Base-by-base conservation (phyloP, 1,284 basidiomycete species). In the Papiliotrema flavescens region DNA sequence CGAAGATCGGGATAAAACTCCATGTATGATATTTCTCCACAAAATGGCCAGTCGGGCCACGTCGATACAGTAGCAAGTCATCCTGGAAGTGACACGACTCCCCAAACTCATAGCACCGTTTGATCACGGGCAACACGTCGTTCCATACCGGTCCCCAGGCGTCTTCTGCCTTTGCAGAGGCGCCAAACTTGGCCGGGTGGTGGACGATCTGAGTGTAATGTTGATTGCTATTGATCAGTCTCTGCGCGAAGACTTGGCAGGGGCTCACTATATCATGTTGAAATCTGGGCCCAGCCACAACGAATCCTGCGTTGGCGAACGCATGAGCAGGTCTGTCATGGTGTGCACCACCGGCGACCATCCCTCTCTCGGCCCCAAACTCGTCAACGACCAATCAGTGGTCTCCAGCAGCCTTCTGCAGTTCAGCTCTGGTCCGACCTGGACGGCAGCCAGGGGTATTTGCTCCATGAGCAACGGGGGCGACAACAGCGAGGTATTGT, bases 211-310 rank as follows among this genome's bases (percentile, higher is more conserved):
- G 24, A 11, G 61, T 45, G 51, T 70, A 70, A 3, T 48, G 26
- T 36, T 67, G 48, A 55, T 75, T 73, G 49, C 71, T 74, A 47
- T 23, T 7, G 17, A 24, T 28, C 13, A 8, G 11, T 11, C 19
- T 7, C 43, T 11, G 20, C 24, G 13, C 22, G 43, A 9, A 22
- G 19, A 20, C 8, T 13, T 11, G 6, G 24, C 13, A 24, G 24
- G 14, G 20, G 64, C 65, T 55, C 37, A 69, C 67, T 75, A 75
- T 26, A 73, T 39, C 51, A 70, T 45, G 19, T 57, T 37, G 5
- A 69, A 53, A 17, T 73, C 69, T 8, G 61, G 56, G 2, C 71
- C 71, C 1, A 73, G 45, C 66, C 66, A 75, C 2, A 69, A 24
- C 3, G 52, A 54, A 39, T 69, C 66, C 22, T 64, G 57, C 15